These are phyloP conservation scores for Apiospora marii DNA, from an alignment of 2,329 filamentous ascomycete genomes.

Conservation along the genomic window DNA sequence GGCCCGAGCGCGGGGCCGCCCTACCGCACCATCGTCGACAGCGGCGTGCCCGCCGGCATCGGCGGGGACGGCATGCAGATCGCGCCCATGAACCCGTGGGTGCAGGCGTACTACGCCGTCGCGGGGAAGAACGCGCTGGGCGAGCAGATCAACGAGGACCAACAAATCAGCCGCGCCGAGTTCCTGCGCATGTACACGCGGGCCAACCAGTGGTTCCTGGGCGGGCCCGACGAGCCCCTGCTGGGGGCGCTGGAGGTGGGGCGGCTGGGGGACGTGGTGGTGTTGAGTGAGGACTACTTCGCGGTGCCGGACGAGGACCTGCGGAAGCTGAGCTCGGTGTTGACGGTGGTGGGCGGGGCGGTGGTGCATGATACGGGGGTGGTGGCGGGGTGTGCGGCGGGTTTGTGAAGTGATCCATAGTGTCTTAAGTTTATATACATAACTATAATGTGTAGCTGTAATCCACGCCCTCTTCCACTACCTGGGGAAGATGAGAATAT, in stretches of 20 bases:
- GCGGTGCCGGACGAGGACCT: slow-evolving; percentile 36
- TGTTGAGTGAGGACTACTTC: slow-evolving; percentile 40
- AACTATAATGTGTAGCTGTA: neutral
- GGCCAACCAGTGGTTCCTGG: slow-evolving; percentile 41
- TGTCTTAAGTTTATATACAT: neutral
- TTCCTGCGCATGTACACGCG: slow-evolving; percentile 37
- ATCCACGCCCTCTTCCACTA: too few species aligned
- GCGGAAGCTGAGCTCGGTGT: slow-evolving; percentile 36
- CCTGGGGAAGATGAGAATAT: too few species aligned
- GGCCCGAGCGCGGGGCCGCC: slow-evolving; percentile 39
- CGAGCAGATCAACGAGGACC: slow-evolving; percentile 37
- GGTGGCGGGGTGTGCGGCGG: neutral
- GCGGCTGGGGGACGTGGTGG: slow-evolving; percentile 38
- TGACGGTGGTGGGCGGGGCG: slow-evolving; percentile 39
- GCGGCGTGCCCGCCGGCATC: slow-evolving; percentile 38
- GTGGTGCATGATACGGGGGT: slow-evolving; percentile 33
- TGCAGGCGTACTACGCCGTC: slow-evolving; percentile 40
- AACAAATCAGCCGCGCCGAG: slow-evolving; percentile 36
- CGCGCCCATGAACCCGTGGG: slow-evolving; percentile 41
- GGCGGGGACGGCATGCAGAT: slow-evolving; percentile 41
- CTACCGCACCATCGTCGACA: slow-evolving; percentile 39
- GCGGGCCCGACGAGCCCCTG: slow-evolving; percentile 36
- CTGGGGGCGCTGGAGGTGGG: slow-evolving; percentile 38
- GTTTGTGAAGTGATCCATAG: neutral
- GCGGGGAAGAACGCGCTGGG: slow-evolving; percentile 40